Evolutionary conservation across 805 yeast genomes (phyloP).

Genomic region (Kurtzmaniella fragi): DNA sequence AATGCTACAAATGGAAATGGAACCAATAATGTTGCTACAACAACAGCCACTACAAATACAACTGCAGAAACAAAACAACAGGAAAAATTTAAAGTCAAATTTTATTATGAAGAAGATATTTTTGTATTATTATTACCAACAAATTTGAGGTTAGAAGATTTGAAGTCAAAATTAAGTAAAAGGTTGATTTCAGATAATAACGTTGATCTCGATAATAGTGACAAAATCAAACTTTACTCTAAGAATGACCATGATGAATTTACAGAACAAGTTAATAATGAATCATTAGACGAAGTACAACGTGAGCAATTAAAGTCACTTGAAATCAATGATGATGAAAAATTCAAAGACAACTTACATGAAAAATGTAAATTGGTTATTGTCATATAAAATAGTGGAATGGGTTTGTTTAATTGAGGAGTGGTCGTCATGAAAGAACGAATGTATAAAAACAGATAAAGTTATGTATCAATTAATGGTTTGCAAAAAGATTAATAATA

Average conservation of each 20-base stretch:
- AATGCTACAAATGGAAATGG: background rate
- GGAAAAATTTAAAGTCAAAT: slow-evolving; percentile 57
- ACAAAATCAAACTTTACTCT: slow-evolving; percentile 29
- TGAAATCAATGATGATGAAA: slow-evolving; percentile 35
- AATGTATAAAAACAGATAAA: background rate
- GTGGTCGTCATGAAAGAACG: background rate
- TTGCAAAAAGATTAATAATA: no score
- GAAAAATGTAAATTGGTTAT: slow-evolving; percentile 42
- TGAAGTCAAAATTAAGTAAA: slow-evolving; percentile 47
- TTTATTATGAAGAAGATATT: slow-evolving; percentile 75
- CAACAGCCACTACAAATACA: slow-evolving; percentile 5
- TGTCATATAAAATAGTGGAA: slow-evolving; percentile 3
- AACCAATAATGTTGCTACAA: slow-evolving; percentile 6
- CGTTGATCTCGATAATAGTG: slow-evolving; percentile 10
- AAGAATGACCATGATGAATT: slow-evolving; percentile 41
- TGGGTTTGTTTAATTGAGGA: background rate
- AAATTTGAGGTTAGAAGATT: slow-evolving; percentile 42
- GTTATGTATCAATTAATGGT: background rate
- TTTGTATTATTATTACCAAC: slow-evolving; percentile 61
- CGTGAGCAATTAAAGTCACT: slow-evolving; percentile 22
- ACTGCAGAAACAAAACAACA: slow-evolving; percentile 14
- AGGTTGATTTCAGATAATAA: slow-evolving; percentile 31
- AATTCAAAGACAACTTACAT: slow-evolving; percentile 34
- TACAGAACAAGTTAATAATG: slow-evolving; percentile 21
- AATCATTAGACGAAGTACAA: slow-evolving; percentile 22